phyloP scores from a whole-genome alignment of 495 filamentous ascomycete genomes.

The Thozetella sp. region DNA sequence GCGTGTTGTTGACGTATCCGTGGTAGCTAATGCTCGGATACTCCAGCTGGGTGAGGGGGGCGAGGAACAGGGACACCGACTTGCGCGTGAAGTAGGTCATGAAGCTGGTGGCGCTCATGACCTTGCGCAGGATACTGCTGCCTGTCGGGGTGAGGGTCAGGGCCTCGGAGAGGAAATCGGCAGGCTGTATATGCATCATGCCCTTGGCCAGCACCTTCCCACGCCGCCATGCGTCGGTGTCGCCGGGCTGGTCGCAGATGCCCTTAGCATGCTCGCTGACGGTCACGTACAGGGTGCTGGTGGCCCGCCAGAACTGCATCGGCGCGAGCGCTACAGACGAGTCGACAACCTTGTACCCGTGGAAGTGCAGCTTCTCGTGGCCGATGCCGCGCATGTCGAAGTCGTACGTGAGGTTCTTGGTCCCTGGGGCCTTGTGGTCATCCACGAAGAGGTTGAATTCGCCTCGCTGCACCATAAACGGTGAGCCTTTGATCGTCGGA shows the following conservation, averaged over 20 bases:
- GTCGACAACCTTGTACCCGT: conserved; percentile 66
- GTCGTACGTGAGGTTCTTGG: conserved; percentile 61
- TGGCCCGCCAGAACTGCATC: conserved; percentile 59
- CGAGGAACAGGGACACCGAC: conserved; percentile 55
- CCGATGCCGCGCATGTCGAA: conserved; percentile 59
- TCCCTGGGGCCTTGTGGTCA: conserved; percentile 54
- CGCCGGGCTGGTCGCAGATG: conserved; percentile 29
- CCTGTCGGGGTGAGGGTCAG: conserved; percentile 55
- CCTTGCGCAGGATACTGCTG: conserved; percentile 39
- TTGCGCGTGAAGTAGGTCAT: conserved; percentile 59
- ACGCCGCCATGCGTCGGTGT: conserved; percentile 34
- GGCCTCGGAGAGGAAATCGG: conserved; percentile 60
- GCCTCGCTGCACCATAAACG: conserved; percentile 62
- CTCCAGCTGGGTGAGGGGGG: conserved; percentile 55
- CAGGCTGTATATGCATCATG: conserved; percentile 56
- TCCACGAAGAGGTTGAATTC: conserved; percentile 60
- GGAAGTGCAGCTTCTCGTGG: conserved; percentile 53
- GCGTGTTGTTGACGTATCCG: conserved; percentile 52
- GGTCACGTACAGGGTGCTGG: conserved; percentile 64
- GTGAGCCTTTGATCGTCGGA: conserved; percentile 52
- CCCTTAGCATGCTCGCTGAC: conserved; percentile 36
- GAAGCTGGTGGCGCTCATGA: conserved; percentile 47
- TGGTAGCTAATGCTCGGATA: conserved; percentile 48
- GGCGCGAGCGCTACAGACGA: conserved; percentile 56
- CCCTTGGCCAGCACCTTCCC: conserved; percentile 55